A percentile compares a stretch with the other conserved stretches of the same genome.
Evolutionary conservation across 2,329 filamentous ascomycete species (phyloP).

Genomic region (Aaosphaeria pasadenensis): DNA sequence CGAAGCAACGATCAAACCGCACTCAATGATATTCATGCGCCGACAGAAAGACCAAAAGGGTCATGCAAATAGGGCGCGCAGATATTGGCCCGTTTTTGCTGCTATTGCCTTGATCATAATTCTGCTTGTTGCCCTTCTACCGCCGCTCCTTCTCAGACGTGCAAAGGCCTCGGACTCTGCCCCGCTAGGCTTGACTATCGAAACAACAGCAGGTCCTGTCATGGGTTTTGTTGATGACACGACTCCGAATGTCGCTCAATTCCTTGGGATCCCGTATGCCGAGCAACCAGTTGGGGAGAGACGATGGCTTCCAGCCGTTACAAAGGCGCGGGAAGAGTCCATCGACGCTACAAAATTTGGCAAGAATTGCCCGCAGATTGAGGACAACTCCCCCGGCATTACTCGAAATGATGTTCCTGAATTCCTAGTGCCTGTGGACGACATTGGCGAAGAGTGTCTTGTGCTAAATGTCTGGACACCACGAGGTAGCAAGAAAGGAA

Average conservation of each 20-base stretch:
- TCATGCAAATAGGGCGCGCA: neutral
- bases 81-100: neutral
- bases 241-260: constrained; percentile 37
- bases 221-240: constrained; percentile 31
- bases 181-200: constrained; percentile 9
- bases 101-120: neutral
- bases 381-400: constrained; percentile 13
- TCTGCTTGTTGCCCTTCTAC: neutral
- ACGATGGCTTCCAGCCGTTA: constrained; percentile 31
- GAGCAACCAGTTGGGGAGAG: constrained; percentile 29
- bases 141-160: neutral
- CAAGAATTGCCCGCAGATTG: constrained; percentile 25
- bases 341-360: constrained; percentile 28
- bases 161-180: neutral
- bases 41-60: neutral
- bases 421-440: constrained; percentile 17
- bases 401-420: constrained; percentile 23
- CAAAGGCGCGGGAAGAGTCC: constrained; percentile 12
- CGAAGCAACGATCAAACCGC: neutral
- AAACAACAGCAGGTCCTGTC: constrained; percentile 25
- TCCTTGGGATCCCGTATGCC: constrained; percentile 38
- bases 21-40: neutral
- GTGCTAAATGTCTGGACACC: constrained; percentile 48
- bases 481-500: constrained; percentile 3
- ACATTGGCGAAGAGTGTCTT: constrained; percentile 45